phyloP scores from a whole-genome alignment of 129 eudicot genomes.

The Arctium lappa region DNA sequence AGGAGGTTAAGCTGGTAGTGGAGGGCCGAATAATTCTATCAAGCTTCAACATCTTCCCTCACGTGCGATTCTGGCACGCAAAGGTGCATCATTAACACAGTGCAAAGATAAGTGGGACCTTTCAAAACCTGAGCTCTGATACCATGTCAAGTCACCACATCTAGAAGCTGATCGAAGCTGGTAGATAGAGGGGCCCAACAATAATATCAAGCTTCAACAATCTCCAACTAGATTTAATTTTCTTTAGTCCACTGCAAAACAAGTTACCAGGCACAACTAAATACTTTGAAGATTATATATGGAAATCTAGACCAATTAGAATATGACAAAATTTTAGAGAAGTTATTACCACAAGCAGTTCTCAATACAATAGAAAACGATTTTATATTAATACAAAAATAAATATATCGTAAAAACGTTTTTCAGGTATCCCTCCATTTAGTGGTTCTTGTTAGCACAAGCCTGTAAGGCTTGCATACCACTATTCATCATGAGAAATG shows the following conservation, averaged over 20 bases:
- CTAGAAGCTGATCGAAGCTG: conserved; percentile 39
- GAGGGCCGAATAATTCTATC: conserved; percentile 9
- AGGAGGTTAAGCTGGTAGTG: conserved; percentile 23
- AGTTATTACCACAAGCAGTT: background rate
- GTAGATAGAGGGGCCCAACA: conserved; percentile 45
- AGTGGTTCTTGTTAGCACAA: background rate
- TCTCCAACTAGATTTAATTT: conserved; percentile 33
- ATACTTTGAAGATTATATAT: conserved; percentile 19
- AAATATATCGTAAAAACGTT: background rate
- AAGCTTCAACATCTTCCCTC: conserved; percentile 15
- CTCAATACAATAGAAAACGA: background rate
- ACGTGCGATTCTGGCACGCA: conserved; percentile 14
- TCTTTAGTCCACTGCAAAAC: conserved; percentile 39
- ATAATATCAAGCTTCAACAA: conserved; percentile 34
- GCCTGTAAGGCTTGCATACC: background rate
- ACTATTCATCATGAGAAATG: background rate
- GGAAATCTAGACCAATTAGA: conserved; percentile 23
- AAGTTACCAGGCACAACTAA: conserved; percentile 39
- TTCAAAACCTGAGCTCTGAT: conserved; percentile 33
- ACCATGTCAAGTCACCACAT: conserved; percentile 45
- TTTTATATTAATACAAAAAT: background rate
- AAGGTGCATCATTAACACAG: background rate
- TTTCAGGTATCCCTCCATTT: background rate
- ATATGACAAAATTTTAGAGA: background rate
- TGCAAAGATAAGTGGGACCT: conserved; percentile 19